These are phyloP conservation scores for Penicillium paradoxum DNA, from an alignment of 495 filamentous ascomycete genomes.

Conservation along the genomic window DNA sequence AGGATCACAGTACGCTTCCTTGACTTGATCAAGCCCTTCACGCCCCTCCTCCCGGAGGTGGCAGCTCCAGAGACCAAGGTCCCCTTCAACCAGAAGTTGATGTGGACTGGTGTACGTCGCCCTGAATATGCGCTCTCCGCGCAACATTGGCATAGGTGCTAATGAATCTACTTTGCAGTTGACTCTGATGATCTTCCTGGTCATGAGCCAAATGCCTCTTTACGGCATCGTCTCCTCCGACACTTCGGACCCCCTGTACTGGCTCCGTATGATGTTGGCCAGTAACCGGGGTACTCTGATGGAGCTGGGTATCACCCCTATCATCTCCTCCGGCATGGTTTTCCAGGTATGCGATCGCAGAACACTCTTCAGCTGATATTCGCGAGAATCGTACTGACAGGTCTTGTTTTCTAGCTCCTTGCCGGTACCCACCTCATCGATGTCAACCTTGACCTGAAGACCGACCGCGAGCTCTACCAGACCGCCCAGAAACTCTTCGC, in stretches of 20 bases:
- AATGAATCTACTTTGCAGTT: constrained; percentile 49
- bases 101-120: constrained; percentile 86
- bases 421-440: constrained; percentile 99
- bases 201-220: constrained; percentile 99
- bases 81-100: constrained; percentile 97
- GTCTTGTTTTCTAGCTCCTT: constrained; percentile 55
- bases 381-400: constrained; percentile 18
- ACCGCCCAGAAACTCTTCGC: constrained; percentile 99
- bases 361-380: not conserved
- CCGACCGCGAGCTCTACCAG: constrained; percentile 98
- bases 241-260: constrained; percentile 96
- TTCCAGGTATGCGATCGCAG: constrained; percentile 69
- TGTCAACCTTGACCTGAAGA: constrained; percentile 98
- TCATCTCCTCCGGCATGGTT: constrained; percentile 99
- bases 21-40: constrained; percentile 98
- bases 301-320: constrained; percentile 98
- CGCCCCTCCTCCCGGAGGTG: constrained; percentile 98
- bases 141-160: constrained; percentile 24
- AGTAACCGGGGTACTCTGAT: constrained; percentile 98
- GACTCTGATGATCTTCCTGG: constrained; percentile 95
- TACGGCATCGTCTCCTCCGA: constrained; percentile 97
- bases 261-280: constrained; percentile 99
- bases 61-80: constrained; percentile 93
- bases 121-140: constrained; percentile 6
- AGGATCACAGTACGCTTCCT: constrained; percentile 83